Conservation (phyloP, 164 flowering plant species). For the Liriodendron chinense region DNA sequence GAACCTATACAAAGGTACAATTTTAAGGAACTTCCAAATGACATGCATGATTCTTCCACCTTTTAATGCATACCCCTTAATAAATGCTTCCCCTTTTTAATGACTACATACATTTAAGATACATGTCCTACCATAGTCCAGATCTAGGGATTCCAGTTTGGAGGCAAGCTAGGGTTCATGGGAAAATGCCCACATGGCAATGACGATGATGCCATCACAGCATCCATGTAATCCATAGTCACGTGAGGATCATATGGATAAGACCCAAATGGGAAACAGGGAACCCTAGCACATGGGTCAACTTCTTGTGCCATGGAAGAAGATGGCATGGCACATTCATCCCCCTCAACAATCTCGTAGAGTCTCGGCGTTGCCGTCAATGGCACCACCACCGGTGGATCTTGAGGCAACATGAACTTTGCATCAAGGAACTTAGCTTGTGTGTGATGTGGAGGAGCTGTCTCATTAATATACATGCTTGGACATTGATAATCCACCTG, state of each 20-base stretch:
- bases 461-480: neutral
- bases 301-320: conserved; percentile 15
- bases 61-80: neutral
- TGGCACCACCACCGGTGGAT: conserved; percentile 11
- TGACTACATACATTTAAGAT: neutral
- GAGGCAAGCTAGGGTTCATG: conserved; percentile 32
- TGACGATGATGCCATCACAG: conserved; percentile 31
- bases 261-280: conserved; percentile 16
- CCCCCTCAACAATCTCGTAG: conserved; percentile 24
- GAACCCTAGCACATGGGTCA: conserved; percentile 17
- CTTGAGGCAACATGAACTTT: conserved; percentile 6
- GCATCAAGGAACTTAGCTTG: conserved; percentile 4
- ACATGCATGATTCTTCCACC: neutral
- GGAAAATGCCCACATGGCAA: conserved; percentile 23
- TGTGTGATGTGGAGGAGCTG: neutral
- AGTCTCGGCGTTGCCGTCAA: conserved; percentile 22
- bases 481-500: neutral
- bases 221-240: conserved; percentile 30
- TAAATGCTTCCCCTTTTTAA: neutral
- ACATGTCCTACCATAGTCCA: neutral
- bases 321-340: conserved; percentile 19
- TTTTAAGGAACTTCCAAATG: conserved; percentile 1
- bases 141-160: conserved; percentile 23
- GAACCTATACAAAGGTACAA: neutral
- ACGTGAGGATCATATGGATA: conserved; percentile 9